These are phyloP conservation scores for Ochetophila trinervis DNA, from an alignment of 306 rosid species.

Conservation along the genomic window DNA sequence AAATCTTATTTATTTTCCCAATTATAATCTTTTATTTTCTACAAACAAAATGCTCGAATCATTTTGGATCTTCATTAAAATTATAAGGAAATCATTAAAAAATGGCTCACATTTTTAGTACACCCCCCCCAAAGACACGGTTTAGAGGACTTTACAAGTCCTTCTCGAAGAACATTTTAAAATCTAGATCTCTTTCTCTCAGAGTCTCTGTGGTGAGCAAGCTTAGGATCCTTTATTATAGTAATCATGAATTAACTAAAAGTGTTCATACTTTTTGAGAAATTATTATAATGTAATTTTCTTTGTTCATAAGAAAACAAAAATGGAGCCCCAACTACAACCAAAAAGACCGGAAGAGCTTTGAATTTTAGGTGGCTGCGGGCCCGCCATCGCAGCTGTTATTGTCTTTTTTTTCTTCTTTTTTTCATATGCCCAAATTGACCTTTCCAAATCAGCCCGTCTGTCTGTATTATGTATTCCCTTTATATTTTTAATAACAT, in stretches of 20 bases:
- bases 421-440: background rate
- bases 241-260: background rate
- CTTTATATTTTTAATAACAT: no score
- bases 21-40: background rate
- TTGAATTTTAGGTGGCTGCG: slow-evolving; percentile 4
- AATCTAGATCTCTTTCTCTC: background rate
- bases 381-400: background rate
- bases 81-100: background rate
- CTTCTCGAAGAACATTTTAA: background rate
- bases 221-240: background rate
- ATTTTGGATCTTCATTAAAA: background rate
- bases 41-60: background rate
- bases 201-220: no score
- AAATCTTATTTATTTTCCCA: background rate
- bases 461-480: no score
- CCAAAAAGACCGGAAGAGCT: background rate
- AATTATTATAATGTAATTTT: background rate
- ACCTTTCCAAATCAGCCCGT: background rate
- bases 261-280: background rate
- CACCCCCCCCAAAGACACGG: slow-evolving; percentile 1
- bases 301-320: background rate
- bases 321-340: background rate
- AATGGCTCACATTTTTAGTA: background rate
- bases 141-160: slow-evolving; percentile 6
- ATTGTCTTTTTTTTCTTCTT: background rate